Evolutionary conservation across 2,329 filamentous ascomycete species (phyloP).

Genomic region (Aspergillaceae sp.): DNA sequence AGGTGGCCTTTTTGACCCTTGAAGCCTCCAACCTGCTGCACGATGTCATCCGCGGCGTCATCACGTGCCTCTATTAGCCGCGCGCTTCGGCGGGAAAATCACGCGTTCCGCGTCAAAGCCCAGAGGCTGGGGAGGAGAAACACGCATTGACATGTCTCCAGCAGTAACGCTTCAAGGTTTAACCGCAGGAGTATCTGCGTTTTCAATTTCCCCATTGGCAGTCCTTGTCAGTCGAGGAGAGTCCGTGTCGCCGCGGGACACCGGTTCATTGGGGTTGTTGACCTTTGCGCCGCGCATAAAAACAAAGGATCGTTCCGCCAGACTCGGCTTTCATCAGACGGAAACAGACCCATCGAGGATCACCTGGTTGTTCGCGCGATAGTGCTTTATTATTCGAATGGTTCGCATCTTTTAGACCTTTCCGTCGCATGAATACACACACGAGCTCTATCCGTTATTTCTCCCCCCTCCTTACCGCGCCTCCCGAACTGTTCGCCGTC

Average conservation of each 20-base stretch:
- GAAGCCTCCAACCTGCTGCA: conserved; percentile 1
- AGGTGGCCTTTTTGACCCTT: conserved; percentile 14
- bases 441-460: too few species aligned
- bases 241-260: too few species aligned
- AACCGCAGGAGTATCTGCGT: neutral
- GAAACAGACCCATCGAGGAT: neutral
- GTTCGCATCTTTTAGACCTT: too few species aligned
- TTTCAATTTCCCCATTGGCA: neutral
- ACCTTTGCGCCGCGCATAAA: neutral
- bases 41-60: neutral
- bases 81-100: neutral
- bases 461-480: too few species aligned
- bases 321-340: neutral
- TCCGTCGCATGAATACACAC: too few species aligned
- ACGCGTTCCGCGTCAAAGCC: conserved; percentile 17
- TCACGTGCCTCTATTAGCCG: conserved; percentile 9
- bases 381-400: neutral
- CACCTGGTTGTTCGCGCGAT: neutral
- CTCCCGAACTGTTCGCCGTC: neutral
- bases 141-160: neutral
- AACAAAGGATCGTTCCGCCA: neutral
- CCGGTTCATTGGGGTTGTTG: neutral
- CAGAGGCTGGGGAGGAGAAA: conserved; percentile 11
- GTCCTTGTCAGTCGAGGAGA: too few species aligned
- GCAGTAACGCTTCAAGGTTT: too few species aligned